Evolutionary conservation across 306 rosid species (phyloP).

Genomic region (Trifolium subterraneum): DNA sequence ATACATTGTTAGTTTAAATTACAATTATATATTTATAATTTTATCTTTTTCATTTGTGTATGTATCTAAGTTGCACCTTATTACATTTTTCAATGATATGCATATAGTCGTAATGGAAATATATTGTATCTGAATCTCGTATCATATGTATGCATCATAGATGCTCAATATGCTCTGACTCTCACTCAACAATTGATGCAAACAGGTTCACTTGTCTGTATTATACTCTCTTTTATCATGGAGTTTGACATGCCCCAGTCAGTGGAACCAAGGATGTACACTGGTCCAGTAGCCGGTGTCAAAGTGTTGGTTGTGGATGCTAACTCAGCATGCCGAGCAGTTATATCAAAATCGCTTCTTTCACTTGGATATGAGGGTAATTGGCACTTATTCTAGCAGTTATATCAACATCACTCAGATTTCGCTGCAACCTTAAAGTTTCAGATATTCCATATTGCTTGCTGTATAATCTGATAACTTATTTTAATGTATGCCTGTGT

Average conservation of each 20-base stretch:
- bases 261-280: conserved; percentile 1
- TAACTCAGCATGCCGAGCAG: conserved; percentile 36
- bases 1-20: background rate
- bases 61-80: background rate
- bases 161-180: conserved; percentile 3
- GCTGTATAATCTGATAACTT: too few species aligned
- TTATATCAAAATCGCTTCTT: conserved; percentile 46
- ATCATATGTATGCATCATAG: background rate
- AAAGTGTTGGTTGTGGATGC: conserved; percentile 58
- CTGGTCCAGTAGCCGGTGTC: conserved; percentile 14
- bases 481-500: background rate
- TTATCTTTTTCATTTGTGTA: background rate
- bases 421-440: background rate
- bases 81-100: conserved; percentile 6
- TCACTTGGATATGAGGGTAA: conserved; percentile 60
- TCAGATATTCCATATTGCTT: conserved; percentile 24
- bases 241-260: background rate
- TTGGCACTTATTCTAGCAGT: background rate
- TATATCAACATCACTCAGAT: conserved; percentile 32
- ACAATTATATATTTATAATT: background rate
- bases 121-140: background rate
- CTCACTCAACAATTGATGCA: conserved; percentile 16
- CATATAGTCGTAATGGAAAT: background rate
- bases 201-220: conserved; percentile 17
- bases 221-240: conserved; percentile 27